These are phyloP conservation scores for Zizania palustris DNA, from an alignment of 202 grass and related monocot species.

Conservation along the genomic window DNA sequence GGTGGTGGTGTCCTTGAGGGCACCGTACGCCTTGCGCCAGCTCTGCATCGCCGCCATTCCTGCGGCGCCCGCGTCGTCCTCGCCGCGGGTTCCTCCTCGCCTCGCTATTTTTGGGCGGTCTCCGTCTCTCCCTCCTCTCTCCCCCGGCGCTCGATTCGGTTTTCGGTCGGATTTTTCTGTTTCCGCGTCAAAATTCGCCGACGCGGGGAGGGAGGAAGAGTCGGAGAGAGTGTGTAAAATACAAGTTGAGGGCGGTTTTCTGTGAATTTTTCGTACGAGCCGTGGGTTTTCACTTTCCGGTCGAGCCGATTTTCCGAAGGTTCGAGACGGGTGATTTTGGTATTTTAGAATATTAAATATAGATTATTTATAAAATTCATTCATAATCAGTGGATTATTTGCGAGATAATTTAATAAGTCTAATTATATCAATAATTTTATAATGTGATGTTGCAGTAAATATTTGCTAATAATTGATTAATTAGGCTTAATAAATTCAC, in stretches of 20 bases:
- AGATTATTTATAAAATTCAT: no score
- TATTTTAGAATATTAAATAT: no score
- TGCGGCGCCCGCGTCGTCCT: conserved; percentile 13
- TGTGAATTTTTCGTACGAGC: conserved; percentile 35
- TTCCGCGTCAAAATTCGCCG: conserved; percentile 26
- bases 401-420: no score
- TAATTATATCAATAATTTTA: no score
- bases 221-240: background rate
- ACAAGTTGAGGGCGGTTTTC: conserved; percentile 13
- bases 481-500: no score
- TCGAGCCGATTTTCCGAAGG: no score
- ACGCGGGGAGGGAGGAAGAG: background rate
- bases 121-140: background rate
- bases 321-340: no score
- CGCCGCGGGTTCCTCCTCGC: background rate
- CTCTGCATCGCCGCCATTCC: conserved; percentile 91
- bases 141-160: conserved; percentile 10
- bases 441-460: no score
- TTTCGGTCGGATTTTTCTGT: background rate
- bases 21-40: conserved; percentile 98
- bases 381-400: no score
- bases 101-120: background rate
- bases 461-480: no score
- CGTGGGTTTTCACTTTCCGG: no score
- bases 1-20: conserved; percentile 94